Conservation (phyloP, 257 asterid species). For the Jacaranda mimosifolia region DNA sequence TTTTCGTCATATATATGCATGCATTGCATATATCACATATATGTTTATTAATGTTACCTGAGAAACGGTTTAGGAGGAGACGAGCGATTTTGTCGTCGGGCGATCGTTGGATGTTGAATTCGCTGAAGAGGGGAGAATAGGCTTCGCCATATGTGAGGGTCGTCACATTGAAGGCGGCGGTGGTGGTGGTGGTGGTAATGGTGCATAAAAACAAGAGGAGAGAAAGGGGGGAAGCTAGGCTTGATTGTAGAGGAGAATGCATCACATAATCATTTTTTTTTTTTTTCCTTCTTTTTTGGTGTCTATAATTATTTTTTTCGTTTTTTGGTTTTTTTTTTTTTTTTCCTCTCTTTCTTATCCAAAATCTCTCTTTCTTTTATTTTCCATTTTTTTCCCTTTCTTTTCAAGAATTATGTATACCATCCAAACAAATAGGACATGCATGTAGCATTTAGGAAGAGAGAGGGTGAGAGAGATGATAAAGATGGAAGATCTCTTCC, state of each 20-base stretch:
- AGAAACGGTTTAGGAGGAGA: constrained; percentile 78
- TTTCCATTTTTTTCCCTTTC: not conserved
- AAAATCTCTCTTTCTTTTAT: constrained; percentile 5
- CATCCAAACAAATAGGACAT: constrained; percentile 28
- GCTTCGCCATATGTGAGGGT: constrained; percentile 59
- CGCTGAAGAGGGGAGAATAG: constrained; percentile 79
- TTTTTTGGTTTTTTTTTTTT: not conserved
- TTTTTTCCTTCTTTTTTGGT: not conserved
- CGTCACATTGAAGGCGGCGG: constrained; percentile 56
- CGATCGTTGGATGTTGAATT: constrained; percentile 76
- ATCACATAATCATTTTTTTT: constrained; percentile 30
- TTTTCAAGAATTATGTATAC: constrained; percentile 10
- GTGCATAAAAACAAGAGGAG: constrained; percentile 10
- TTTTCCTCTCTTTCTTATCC: constrained; percentile 14
- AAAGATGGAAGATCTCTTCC: not conserved
- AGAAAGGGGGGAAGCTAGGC: constrained; percentile 6
- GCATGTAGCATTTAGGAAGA: not conserved
- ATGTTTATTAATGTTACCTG: constrained; percentile 50
- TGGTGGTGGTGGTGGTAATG: not conserved
- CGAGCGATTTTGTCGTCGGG: constrained; percentile 62
- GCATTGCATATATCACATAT: too few species aligned
- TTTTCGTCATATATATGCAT: not conserved
- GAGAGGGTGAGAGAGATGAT: not conserved
- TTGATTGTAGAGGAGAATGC: constrained; percentile 27
- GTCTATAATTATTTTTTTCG: too few species aligned